phyloP scores from a whole-genome alignment of 208 protist species.

The Trypanosoma vivax region DNA sequence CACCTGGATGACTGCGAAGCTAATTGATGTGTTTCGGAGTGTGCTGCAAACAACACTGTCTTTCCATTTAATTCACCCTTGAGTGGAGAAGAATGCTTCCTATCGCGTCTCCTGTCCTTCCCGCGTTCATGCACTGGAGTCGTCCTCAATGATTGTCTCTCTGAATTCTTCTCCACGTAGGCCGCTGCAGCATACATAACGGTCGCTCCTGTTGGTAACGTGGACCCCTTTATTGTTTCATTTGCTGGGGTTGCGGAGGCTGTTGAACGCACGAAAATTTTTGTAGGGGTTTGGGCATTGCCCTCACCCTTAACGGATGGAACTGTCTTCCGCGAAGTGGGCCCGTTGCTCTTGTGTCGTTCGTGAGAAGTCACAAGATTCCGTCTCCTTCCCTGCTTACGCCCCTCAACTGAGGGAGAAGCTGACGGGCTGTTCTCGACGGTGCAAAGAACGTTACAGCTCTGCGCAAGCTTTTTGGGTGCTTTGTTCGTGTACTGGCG shows the following conservation, averaged over 20 bases:
- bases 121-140: not conserved
- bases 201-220: not conserved
- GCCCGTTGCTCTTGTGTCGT: not conserved
- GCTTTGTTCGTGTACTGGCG: not conserved
- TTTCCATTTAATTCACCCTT: not conserved
- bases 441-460: not conserved
- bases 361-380: not conserved
- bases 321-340: not conserved
- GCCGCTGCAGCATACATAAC: not conserved
- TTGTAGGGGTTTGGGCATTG: not conserved
- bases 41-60: not conserved
- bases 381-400: not conserved
- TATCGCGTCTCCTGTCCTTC: not conserved
- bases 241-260: not conserved
- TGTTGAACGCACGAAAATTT: not conserved
- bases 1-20: no score
- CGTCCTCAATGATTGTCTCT: not conserved
- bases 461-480: not conserved
- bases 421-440: not conserved
- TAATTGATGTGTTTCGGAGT: no score
- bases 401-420: not conserved
- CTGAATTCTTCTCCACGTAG: not conserved
- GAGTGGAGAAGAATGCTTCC: not conserved
- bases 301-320: not conserved
- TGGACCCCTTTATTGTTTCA: not conserved